These are phyloP conservation scores for Suillus lakei DNA, from an alignment of 768 basidiomycete species.

Conservation along the genomic window DNA sequence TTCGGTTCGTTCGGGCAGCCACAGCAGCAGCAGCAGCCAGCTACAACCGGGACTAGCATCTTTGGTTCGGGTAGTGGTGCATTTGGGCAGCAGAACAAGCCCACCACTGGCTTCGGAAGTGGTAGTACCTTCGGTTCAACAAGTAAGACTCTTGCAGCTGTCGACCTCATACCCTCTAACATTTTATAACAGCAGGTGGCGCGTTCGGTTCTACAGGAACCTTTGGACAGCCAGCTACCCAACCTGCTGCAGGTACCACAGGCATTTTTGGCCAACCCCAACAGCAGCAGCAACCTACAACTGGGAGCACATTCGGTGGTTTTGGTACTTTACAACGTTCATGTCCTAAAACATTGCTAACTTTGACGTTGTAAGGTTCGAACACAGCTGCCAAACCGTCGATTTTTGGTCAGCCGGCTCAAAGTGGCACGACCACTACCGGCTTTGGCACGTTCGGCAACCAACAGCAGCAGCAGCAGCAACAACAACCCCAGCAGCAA, in stretches of 20 bases:
- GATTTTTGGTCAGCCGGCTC: constrained; percentile 53
- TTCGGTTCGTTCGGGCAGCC: constrained; percentile 62
- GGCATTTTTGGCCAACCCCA: constrained; percentile 43
- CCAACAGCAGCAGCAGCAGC: constrained; percentile 34
- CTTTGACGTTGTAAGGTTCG: constrained; percentile 27
- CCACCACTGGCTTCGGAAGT: constrained; percentile 33
- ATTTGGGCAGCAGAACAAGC: constrained; percentile 37
- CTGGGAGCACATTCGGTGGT: constrained; percentile 43
- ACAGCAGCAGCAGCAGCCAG: constrained; percentile 42
- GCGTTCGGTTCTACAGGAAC: constrained; percentile 21
- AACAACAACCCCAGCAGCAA: constrained; percentile 17
- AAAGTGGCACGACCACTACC: constrained; percentile 37
- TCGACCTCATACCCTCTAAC: constrained; percentile 9
- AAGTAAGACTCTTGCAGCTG: constrained; percentile 17
- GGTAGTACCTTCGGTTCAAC: constrained; percentile 29
- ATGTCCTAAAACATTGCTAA: background rate
- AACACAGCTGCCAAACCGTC: constrained; percentile 46
- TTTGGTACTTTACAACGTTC: constrained; percentile 34
- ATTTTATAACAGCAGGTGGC: constrained; percentile 19
- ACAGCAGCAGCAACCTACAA: constrained; percentile 32
- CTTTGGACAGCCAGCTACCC: constrained; percentile 35
- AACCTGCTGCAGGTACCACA: constrained; percentile 24
- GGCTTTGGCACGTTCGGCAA: constrained; percentile 41
- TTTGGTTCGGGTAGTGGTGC: constrained; percentile 39
- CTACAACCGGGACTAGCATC: constrained; percentile 30